These are phyloP conservation scores for Backusella mclennaniae DNA, from an alignment of 192 early-diverging fungal species.

Conservation along the genomic window DNA sequence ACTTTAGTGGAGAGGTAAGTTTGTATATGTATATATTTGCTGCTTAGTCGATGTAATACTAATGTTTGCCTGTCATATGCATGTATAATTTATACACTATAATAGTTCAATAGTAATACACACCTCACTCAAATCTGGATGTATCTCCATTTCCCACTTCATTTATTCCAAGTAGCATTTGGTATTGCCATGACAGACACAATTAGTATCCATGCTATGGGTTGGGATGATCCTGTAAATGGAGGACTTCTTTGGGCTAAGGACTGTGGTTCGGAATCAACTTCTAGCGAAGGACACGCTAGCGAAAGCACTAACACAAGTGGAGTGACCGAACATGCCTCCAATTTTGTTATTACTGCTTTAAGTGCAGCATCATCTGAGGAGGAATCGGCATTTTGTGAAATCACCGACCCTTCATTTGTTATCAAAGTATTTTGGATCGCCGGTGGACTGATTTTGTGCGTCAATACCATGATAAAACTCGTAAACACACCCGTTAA, in stretches of 20 bases:
- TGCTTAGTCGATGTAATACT: background rate
- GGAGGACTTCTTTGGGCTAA: background rate
- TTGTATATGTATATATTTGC: background rate
- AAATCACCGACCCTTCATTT: constrained; percentile 19
- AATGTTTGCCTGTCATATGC: background rate
- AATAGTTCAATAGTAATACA: constrained; percentile 18
- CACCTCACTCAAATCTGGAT: constrained; percentile 40
- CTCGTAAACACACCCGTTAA: constrained; percentile 29
- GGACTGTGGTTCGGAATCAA: background rate
- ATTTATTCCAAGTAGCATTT: constrained; percentile 46
- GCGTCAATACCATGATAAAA: constrained; percentile 36
- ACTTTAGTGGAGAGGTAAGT: constrained; percentile 42
- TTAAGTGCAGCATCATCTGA: background rate
- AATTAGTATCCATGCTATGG: constrained; percentile 33
- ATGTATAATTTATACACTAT: background rate
- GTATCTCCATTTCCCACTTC: constrained; percentile 50
- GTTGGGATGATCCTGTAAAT: constrained; percentile 15
- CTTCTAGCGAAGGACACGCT: background rate
- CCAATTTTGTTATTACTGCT: constrained; percentile 3
- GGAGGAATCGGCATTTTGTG: background rate
- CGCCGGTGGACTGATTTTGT: constrained; percentile 30
- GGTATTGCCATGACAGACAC: constrained; percentile 47
- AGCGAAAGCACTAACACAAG: background rate
- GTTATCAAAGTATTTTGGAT: constrained; percentile 33
- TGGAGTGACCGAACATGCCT: background rate